Evolutionary conservation across 1,284 basidiomycete species (phyloP).

Genomic region (Porogramme epimiltina): DNA sequence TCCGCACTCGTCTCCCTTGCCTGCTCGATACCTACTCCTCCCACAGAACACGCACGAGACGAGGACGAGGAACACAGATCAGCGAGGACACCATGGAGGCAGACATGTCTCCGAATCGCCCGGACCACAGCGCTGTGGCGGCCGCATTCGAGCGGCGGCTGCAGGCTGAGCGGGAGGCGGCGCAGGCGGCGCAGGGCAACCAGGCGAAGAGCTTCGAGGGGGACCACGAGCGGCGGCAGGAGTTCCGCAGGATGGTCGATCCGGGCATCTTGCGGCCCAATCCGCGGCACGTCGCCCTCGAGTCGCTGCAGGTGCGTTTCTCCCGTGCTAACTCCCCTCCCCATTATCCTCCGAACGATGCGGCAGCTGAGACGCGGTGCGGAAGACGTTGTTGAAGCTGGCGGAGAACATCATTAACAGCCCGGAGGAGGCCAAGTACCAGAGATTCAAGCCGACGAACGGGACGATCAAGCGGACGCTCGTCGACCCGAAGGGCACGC

Average conservation of each 20-base stretch:
- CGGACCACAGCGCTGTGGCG: conserved; percentile 23
- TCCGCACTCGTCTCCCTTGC: not conserved
- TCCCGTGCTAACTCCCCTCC: too few relatives aligned
- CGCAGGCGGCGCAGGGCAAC: conserved; percentile 16
- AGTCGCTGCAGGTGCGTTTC: conserved; percentile 60
- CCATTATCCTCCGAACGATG: too few relatives aligned
- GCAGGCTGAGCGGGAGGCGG: conserved; percentile 17
- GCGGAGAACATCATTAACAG: conserved; percentile 72
- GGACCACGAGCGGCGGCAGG: conserved; percentile 66
- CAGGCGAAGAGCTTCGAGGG: conserved; percentile 41
- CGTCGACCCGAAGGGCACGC: conserved; percentile 64
- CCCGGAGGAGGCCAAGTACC: conserved; percentile 70
- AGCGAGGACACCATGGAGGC: too few relatives aligned
- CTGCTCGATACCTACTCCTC: too few relatives aligned
- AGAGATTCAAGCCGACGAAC: conserved; percentile 76
- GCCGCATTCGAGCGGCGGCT: conserved; percentile 24
- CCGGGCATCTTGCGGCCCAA: conserved; percentile 78
- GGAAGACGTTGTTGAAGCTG: conserved; percentile 66
- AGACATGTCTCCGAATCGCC: too few relatives aligned
- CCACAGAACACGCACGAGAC: too few relatives aligned
- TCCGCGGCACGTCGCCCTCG: conserved; percentile 55
- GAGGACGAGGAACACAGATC: too few relatives aligned
- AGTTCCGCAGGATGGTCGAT: conserved; percentile 72
- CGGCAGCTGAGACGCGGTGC: too few relatives aligned
- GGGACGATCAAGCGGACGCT: conserved; percentile 61